Evolutionary conservation across 768 basidiomycete species (phyloP), one percentile per base, ranked within the genome.

Genomic region (Termitomyces sp.): DNA sequence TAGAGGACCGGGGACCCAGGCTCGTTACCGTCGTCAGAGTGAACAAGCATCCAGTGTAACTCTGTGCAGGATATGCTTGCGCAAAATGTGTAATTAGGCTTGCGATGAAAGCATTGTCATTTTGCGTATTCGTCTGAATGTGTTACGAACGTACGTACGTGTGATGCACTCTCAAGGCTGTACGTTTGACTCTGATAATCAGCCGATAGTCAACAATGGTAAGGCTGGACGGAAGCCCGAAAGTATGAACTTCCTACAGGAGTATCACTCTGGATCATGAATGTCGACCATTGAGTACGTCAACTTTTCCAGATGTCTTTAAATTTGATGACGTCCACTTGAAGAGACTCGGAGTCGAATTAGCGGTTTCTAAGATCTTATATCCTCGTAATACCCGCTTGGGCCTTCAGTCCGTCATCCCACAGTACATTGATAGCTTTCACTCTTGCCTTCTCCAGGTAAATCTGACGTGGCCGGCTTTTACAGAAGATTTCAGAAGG

Each of bases 161-260:
- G 55, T 81, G 76, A 62, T 84, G 78, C 3, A 78, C 74, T 60
- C 72, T 78, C 55, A 86, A 66, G 17, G 75, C 67, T 1, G 78
- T 73, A 21, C 82, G 77, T 62, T 75, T 79, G 32, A 85, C 66
- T 1, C 75, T 84, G 25, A 81, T 79, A 14, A 75, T 65, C 8
- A 84, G 62, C 62, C 74, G 77, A 65, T 85, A 86, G 56, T 85
- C 83, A n/a, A n/a, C n/a, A n/a, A n/a, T n/a, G n/a, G n/a, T n/a
- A n/a, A n/a, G n/a, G n/a, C n/a, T n/a, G n/a, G n/a, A n/a, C n/a
- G n/a, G n/a, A n/a, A n/a, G n/a, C n/a, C n/a, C n/a, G n/a, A n/a
- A n/a, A n/a, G n/a, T n/a, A n/a, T n/a, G n/a, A n/a, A n/a, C n/a
- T n/a, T n/a, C n/a, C n/a, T n/a, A n/a, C n/a, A n/a, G n/a, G n/a